These are phyloP conservation scores for Psilocybe tampanensis DNA, from an alignment of 768 basidiomycete species.

Conservation along the genomic window DNA sequence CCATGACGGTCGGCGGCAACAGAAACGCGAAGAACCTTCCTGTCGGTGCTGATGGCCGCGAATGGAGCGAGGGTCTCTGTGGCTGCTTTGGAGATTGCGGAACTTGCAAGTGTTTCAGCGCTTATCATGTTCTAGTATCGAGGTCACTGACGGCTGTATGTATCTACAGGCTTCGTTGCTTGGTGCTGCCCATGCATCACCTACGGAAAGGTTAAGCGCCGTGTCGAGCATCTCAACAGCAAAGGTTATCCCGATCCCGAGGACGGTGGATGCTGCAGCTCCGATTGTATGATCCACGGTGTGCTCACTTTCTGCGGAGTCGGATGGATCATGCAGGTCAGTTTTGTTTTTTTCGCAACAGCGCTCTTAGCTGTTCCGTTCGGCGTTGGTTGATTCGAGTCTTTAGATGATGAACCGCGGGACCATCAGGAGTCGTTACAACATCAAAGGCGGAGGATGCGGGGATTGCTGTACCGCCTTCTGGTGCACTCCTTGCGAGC, in stretches of 20 bases:
- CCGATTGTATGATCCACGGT: conserved; percentile 41
- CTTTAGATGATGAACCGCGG: conserved; percentile 36
- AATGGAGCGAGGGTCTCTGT: conserved; percentile 37
- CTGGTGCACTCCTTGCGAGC: conserved; percentile 51
- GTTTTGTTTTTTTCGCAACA: background rate
- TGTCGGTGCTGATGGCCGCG: conserved; percentile 34
- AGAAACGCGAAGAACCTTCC: conserved; percentile 37
- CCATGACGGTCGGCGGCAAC: conserved; percentile 32
- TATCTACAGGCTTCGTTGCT: conserved; percentile 32
- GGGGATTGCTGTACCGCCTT: conserved; percentile 42
- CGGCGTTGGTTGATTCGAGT: too few species aligned
- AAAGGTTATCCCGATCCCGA: conserved; percentile 40
- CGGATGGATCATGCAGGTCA: conserved; percentile 45
- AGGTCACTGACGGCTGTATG: background rate
- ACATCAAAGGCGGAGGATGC: conserved; percentile 42
- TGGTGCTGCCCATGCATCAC: conserved; percentile 46
- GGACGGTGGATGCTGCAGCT: conserved; percentile 33
- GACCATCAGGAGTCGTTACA: conserved; percentile 43
- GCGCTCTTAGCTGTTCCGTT: too few species aligned
- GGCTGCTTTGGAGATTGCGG: conserved; percentile 33
- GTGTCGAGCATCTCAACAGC: conserved; percentile 38
- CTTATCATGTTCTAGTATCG: background rate
- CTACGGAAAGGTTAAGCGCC: conserved; percentile 40
- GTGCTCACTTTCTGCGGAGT: conserved; percentile 30
- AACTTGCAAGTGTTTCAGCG: conserved; percentile 27